Percentiles rank a stretch among this genome's conserved stretches.
These are phyloP conservation scores for Lachnellula arida DNA, from an alignment of 2,329 filamentous ascomycete genomes.

Conservation along the genomic window DNA sequence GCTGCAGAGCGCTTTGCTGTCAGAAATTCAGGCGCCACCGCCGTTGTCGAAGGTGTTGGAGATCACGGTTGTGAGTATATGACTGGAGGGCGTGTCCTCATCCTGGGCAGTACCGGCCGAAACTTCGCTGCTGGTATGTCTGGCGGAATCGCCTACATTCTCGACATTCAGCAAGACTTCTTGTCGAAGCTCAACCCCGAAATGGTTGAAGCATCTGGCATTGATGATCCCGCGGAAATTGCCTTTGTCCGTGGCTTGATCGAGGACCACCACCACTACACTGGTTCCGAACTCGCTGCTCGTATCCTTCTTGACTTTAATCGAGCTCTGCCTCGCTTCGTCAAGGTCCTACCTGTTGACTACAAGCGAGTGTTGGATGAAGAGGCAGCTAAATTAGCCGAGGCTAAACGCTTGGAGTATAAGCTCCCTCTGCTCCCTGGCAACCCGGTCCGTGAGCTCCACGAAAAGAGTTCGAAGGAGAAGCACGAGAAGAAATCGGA, in stretches of 20 bases:
- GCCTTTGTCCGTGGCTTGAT: slow-evolving; percentile 86
- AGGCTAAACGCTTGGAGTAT: slow-evolving; percentile 80
- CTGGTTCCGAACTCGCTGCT: slow-evolving; percentile 88
- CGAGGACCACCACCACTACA: slow-evolving; percentile 97
- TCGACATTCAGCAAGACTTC: slow-evolving; percentile 88
- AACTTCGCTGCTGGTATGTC: slow-evolving; percentile 99
- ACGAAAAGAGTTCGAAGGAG: slow-evolving; percentile 50
- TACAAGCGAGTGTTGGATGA: slow-evolving; percentile 91
- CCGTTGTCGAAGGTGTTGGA: slow-evolving; percentile 94
- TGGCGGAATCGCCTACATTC: slow-evolving; percentile 90
- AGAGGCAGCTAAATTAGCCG: slow-evolving; percentile 78
- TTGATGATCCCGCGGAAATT: slow-evolving; percentile 84
- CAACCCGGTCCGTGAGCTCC: slow-evolving; percentile 49
- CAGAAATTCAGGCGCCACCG: slow-evolving; percentile 90
- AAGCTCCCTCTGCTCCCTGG: slow-evolving; percentile 73
- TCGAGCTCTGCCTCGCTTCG: slow-evolving; percentile 80
- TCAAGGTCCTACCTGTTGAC: slow-evolving; percentile 90
- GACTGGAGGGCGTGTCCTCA: slow-evolving; percentile 87
- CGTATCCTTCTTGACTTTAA: slow-evolving; percentile 94
- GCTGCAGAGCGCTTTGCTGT: slow-evolving; percentile 96
- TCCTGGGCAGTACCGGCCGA: slow-evolving; percentile 84
- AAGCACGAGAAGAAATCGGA: slow-evolving; percentile 67
- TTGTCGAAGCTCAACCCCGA: slow-evolving; percentile 91
- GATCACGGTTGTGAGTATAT: slow-evolving; percentile 99
- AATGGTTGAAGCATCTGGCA: slow-evolving; percentile 85